Conservation (phyloP, 2,329 filamentous ascomycete species). For the Chaetothyriales sp. region DNA sequence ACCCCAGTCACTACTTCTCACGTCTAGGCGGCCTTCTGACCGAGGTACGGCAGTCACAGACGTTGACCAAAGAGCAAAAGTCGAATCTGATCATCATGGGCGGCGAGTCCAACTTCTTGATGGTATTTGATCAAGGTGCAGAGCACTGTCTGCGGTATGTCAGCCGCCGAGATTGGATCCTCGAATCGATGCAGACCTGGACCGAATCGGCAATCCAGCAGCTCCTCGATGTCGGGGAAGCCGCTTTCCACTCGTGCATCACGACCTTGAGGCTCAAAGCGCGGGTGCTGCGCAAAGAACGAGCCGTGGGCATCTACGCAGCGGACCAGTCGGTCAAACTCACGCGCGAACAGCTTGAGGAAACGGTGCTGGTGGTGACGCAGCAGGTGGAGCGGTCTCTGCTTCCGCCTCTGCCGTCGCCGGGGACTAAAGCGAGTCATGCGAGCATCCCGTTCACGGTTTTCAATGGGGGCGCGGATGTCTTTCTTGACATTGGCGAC, state of each 20-base stretch:
- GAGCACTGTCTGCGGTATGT: slow-evolving; percentile 56
- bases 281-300: slow-evolving; percentile 70
- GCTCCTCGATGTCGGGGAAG: slow-evolving; percentile 81
- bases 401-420: slow-evolving; percentile 40
- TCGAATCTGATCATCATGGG: slow-evolving; percentile 81
- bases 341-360: slow-evolving; percentile 78
- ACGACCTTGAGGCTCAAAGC: slow-evolving; percentile 61
- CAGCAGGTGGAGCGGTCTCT: slow-evolving; percentile 74
- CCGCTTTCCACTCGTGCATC: slow-evolving; percentile 68
- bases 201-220: slow-evolving; percentile 54
- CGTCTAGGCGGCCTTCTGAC: slow-evolving; percentile 78
- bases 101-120: slow-evolving; percentile 91
- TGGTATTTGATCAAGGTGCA: slow-evolving; percentile 55
- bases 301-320: slow-evolving; percentile 63
- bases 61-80: slow-evolving; percentile 53
- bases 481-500: slow-evolving; percentile 97
- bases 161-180: slow-evolving; percentile 42
- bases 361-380: slow-evolving; percentile 88
- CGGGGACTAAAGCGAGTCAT: slow-evolving; percentile 5
- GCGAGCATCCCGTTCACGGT: slow-evolving; percentile 70
- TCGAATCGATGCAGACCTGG: slow-evolving; percentile 42
- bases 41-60: slow-evolving; percentile 50
- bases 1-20: slow-evolving; percentile 71
- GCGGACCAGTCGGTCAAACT: slow-evolving; percentile 49
- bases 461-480: slow-evolving; percentile 94